phyloP scores from a whole-genome alignment of 176 grass and related monocot genomes.

The Hsuehochloa calcarea region DNA sequence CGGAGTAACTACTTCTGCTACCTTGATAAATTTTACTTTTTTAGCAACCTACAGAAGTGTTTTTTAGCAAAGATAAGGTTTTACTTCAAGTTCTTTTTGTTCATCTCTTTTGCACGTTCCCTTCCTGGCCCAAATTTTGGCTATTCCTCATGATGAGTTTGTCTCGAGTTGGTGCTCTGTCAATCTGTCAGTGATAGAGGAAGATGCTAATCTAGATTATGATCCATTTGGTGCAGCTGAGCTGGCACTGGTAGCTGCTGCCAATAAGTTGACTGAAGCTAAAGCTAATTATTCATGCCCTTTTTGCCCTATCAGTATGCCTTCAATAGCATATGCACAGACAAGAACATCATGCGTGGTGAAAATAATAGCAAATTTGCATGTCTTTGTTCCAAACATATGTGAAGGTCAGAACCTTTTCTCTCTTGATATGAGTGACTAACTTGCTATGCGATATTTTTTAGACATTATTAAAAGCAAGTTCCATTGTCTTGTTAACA shows the following conservation, averaged over 20 bases:
- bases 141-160: conserved; percentile 77
- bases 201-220: conserved; percentile 91
- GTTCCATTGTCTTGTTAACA: conserved; percentile 41
- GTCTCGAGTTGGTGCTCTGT: conserved; percentile 81
- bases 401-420: conserved; percentile 71
- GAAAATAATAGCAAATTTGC: conserved; percentile 96
- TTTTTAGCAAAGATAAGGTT: not conserved
- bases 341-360: conserved; percentile 91
- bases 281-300: conserved; percentile 59
- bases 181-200: conserved; percentile 66
- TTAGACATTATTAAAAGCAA: conserved; percentile 25
- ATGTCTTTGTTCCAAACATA: conserved; percentile 95
- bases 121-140: conserved; percentile 84
- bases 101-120: conserved; percentile 67
- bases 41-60: conserved; percentile 10
- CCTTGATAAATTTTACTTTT: conserved; percentile 13
- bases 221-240: conserved; percentile 75
- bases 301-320: conserved; percentile 52
- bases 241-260: conserved; percentile 52
- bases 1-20: conserved; percentile 4
- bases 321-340: conserved; percentile 70
- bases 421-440: conserved; percentile 9
- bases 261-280: conserved; percentile 49
- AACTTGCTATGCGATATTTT: conserved; percentile 9
- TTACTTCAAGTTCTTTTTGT: conserved; percentile 24